Conservation (phyloP, 2,329 filamentous ascomycete species). For the Rosellinia necatrix region DNA sequence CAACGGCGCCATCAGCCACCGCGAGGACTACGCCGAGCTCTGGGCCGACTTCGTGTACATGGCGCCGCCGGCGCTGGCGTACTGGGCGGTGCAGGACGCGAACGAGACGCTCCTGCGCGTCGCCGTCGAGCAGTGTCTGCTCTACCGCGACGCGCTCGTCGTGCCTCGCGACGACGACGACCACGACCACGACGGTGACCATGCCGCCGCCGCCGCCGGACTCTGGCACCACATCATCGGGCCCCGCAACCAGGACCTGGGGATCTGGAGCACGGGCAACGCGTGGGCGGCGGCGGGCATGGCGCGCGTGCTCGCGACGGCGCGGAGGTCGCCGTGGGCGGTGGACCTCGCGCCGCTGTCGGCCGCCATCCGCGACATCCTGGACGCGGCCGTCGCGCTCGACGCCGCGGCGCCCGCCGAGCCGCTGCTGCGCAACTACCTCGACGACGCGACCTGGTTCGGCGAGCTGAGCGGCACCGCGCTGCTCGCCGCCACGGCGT, state of each 20-base stretch:
- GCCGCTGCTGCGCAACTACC: constrained; percentile 51
- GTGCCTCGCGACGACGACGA: constrained; percentile 32
- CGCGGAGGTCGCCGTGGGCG: constrained; percentile 40
- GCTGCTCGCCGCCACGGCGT: constrained; percentile 49
- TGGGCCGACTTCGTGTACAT: constrained; percentile 57
- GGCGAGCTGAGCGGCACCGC: constrained; percentile 54
- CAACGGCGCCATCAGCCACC: constrained; percentile 55
- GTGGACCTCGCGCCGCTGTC: constrained; percentile 40
- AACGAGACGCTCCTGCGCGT: constrained; percentile 43
- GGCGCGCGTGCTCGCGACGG: constrained; percentile 50
- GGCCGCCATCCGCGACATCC: constrained; percentile 37
- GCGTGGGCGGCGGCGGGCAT: constrained; percentile 54
- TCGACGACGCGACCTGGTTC: constrained; percentile 50
- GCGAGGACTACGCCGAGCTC: constrained; percentile 47
- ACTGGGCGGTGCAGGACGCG: constrained; percentile 47
- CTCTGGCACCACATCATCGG: constrained; percentile 53
- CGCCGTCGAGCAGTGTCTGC: constrained; percentile 45
- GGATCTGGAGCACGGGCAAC: constrained; percentile 53
- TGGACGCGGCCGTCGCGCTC: constrained; percentile 41
- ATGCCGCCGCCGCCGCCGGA: constrained; percentile 37
- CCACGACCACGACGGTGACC: no score
- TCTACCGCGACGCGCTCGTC: constrained; percentile 48
- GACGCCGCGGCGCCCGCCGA: constrained; percentile 33
- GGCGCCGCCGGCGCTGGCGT: constrained; percentile 55
- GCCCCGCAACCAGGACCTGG: constrained; percentile 42